Evolutionary conservation across 2,329 filamentous ascomycete genomes (phyloP), one percentile per base, ranked within the genome.

Genomic region (Calcarisporium arbuscula): DNA sequence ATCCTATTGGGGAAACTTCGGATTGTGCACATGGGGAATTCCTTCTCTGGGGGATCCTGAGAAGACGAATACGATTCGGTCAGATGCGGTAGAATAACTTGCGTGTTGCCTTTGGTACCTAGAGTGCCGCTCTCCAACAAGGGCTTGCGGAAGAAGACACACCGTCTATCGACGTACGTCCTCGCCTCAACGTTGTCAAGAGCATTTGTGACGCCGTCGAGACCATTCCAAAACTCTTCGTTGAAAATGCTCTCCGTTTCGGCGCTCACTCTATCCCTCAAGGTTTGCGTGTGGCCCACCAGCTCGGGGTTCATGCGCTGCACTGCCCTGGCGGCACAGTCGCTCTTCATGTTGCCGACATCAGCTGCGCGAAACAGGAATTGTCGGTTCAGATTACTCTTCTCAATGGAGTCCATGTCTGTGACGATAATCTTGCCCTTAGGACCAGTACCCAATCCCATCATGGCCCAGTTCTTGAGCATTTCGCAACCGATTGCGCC

Each of bases 381-480:
- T 53, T 98, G 92, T 28, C 92, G 77, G 68, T 98, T 98, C 34
- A 98, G 70, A 57, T 98, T 98, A 68, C 90, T 96, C 76, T 90
- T 95, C 66, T 98, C 92, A 49, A 98, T 98, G 35, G 89, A 89
- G 55, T 98, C 92, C 80, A 95, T 96, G 57, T 98, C 92, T 11
- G 94, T 96, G 32, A 98, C 85, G 39, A 70, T 86, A 52, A 98
- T 94, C 60, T 84, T 83, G 51, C 92, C 92, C 31, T 88, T 76
- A 4, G 87, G 85, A 5, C 92, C 92, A 29, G 85, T 85, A 28
- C 83, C 90, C 19, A 98, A 70, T 47, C 92, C 92, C 58, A 96
- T 94, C 89, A 98, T 94, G 22, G 94, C 90, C 89, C 92, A 98
- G 62, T 96, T 96, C 77, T 98, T 98, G 48, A 98, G 68, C 84